A percentile compares a stretch with the other conserved stretches of the same genome.
These are phyloP conservation scores for Pezicula rhizophila DNA, from an alignment of 2,329 filamentous ascomycete genomes.

Conservation along the genomic window DNA sequence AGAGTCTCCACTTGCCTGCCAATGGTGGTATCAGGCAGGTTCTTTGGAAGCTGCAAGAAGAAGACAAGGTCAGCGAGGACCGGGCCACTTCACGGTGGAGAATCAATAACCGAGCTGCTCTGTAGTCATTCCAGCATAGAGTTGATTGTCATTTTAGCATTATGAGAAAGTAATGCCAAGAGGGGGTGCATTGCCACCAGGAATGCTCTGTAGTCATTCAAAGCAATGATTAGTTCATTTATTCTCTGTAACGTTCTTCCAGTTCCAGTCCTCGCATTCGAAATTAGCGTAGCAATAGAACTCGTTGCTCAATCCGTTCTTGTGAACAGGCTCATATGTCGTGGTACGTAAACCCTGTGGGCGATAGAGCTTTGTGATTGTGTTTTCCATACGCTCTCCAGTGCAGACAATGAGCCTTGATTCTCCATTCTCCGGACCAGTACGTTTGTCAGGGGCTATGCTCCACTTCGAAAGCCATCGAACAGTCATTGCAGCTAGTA, in stretches of 20 bases:
- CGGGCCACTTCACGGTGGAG: constrained; percentile 37
- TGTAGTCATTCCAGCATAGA: constrained; percentile 24
- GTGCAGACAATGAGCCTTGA: constrained; percentile 60
- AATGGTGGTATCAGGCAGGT: constrained; percentile 73
- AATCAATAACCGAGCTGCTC: constrained; percentile 34
- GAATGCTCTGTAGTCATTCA: constrained; percentile 28
- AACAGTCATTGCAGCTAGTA: constrained; percentile 62
- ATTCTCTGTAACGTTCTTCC: constrained; percentile 10
- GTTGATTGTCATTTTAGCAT: no score
- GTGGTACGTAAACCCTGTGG: constrained; percentile 58
- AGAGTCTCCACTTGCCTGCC: constrained; percentile 69
- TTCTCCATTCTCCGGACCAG: background rate
- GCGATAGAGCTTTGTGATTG: constrained; percentile 63
- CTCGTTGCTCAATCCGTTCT: constrained; percentile 72
- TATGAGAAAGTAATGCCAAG: background rate
- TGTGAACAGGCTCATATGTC: constrained; percentile 62
- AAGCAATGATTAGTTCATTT: no score
- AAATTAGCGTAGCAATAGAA: constrained; percentile 79
- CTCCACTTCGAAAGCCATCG: constrained; percentile 59
- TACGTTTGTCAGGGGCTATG: background rate
- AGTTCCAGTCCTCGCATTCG: constrained; percentile 51
- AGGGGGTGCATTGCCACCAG: background rate
- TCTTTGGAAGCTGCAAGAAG: constrained; percentile 67
- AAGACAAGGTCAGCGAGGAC: constrained; percentile 55
- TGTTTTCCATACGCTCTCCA: constrained; percentile 65